Conservation (phyloP, 345 rosid species). For the Brassica nigra region DNA sequence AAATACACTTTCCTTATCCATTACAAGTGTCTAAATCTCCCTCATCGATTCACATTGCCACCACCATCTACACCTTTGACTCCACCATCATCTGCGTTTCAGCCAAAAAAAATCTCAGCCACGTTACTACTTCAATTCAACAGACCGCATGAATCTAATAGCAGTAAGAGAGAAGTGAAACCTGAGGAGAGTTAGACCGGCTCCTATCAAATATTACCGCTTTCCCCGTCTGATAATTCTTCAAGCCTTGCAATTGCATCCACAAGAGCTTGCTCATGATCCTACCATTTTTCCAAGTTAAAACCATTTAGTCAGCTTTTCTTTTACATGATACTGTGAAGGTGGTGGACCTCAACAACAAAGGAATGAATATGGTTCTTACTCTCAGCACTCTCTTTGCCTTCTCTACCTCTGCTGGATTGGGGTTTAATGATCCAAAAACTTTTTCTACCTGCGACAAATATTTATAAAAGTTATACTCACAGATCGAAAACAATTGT, state of each 20-base stretch:
- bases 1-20: slow-evolving; percentile 29
- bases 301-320: slow-evolving; percentile 13
- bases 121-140: slow-evolving; percentile 13
- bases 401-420: slow-evolving; percentile 72
- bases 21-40: slow-evolving; percentile 26
- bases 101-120: slow-evolving; percentile 6
- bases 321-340: not conserved
- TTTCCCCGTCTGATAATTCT: slow-evolving; percentile 95
- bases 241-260: slow-evolving; percentile 90
- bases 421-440: slow-evolving; percentile 65
- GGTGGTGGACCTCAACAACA: not conserved
- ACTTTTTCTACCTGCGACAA: slow-evolving; percentile 83
- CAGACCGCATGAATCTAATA: slow-evolving; percentile 4
- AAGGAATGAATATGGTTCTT: slow-evolving; percentile 29
- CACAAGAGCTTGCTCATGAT: slow-evolving; percentile 86
- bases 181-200: slow-evolving; percentile 25
- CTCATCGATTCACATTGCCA: slow-evolving; percentile 22
- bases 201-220: slow-evolving; percentile 62
- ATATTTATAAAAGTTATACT: not conserved
- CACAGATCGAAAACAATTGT: slow-evolving; percentile 4
- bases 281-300: slow-evolving; percentile 48
- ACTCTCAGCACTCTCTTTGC: slow-evolving; percentile 87
- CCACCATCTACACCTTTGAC: slow-evolving; percentile 31
- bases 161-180: slow-evolving; percentile 16
- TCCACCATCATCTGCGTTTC: slow-evolving; percentile 17